Evolutionary conservation across 371 early-diverging fungal species (phyloP), one percentile per base, ranked within the genome.

Genomic region (Caulochytrium protostelioides): DNA sequence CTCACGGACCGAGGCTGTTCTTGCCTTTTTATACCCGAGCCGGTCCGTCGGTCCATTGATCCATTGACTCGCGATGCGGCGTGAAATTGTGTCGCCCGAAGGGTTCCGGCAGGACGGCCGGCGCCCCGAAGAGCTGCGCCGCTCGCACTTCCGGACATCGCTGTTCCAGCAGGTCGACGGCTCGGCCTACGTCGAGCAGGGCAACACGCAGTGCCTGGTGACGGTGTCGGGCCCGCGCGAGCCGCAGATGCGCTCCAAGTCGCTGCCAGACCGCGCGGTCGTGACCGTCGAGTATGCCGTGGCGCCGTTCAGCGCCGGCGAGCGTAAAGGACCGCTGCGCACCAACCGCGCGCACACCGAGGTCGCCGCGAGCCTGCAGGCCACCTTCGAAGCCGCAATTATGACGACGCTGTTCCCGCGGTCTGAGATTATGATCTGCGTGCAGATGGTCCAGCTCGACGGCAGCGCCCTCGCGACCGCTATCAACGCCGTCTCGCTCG

Each of bases 151-250:
- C 47, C 70, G 74, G 17, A 76, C 77, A 0, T 74, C 77, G 0
- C 76, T 84, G 5, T 63, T 86, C 29, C 56, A 71, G 24, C 72
- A 82, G 31, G 77, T 86, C 0, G 89, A 87, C 44, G 92, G 47
- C 22, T 90, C 89, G 4, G 75, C 89, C 1, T 89, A 85, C 48
- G 62, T 85, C 35, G 89, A 92, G 54, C 83, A 81, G 44, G 95
- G 95, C 34, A 87, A 94, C 54, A 92, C 95, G 28, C 85, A 86
- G 42, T 74, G 77, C 38, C 55, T 92, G 26, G 84, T 74, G 0
- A 76, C 81, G 12, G 87, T 94, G 1, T 84, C 82, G 53, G 95
- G 95, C 8, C 95, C 95, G 1, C 57, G 78, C 26, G 94, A 92
- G 72, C 62, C 75, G 16, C 66, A 74, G 7, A 56, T 57, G 30